Evolutionary conservation across 2,329 filamentous ascomycete species (phyloP), one percentile per base, ranked within the genome.

Genomic region (Colletotrichum nymphaeae): DNA sequence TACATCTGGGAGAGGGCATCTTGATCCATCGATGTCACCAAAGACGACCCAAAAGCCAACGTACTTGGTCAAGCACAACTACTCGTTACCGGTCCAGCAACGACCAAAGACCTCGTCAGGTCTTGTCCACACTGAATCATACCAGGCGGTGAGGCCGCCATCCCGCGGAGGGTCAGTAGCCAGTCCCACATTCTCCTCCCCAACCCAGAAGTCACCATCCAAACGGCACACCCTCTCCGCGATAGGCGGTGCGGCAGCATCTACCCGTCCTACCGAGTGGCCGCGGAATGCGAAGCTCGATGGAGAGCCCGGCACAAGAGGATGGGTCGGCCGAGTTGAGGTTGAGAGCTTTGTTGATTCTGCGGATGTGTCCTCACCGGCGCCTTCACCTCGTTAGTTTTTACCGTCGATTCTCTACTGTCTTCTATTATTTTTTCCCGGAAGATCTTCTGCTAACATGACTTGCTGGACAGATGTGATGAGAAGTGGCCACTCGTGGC

Each of bases 361-460:
- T 49, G 68, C 35, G 63, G 59, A 56, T 56, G 68, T 72, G 53
- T 72, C 69, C 59, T 68, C 63, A 32, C 69, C 72, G 52, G 67
- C 72, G 52, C 76, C 78, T 30, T 77, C 76, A 46, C 78, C 78
- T 67, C 76, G 79, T 80, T 71, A 78, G 79, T 79, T 24, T 67
- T 71, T 73, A 64, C 59, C 69, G 52, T 71, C 59, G 72, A 63
- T 68, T 71, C 76, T 57, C 66, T 66, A 58, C 56, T 63, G 55
- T 16, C 35, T 37, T 32, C 4, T 56, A 19, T 55, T 19, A 12
- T 14, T 46, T 8, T 46, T 58, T 5, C 1, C 5, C 5, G 26
- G 5, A 4, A 24, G 7, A 1, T 12, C 12, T 4, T 46, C 32
- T 16, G 59, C 72, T 71, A 24, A 73, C 67, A 9, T 28, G 4